A percentile compares a stretch with the other conserved stretches of the same genome.
Conservation (phyloP, 1,139 yeast species). For the Debaryomycetaceae sp. region DNA sequence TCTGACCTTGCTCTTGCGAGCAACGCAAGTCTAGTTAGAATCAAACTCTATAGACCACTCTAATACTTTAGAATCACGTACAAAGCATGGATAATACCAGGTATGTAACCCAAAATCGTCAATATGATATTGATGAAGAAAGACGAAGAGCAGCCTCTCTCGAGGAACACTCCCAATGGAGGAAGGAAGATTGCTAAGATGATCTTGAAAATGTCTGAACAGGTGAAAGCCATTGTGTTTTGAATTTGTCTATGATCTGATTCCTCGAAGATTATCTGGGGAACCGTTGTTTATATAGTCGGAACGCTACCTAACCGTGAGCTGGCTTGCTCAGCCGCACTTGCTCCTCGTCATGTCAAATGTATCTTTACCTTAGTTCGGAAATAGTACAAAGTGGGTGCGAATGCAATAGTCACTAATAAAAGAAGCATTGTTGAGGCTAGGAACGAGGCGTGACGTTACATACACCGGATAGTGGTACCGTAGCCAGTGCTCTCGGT, state of each 20-base stretch:
- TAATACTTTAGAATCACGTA: slow-evolving; percentile 47
- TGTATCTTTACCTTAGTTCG: not conserved
- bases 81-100: slow-evolving; percentile 64
- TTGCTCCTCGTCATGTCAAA: not conserved
- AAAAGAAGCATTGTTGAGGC: too few species aligned
- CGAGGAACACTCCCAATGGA: slow-evolving; percentile 72
- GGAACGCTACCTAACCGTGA: not conserved
- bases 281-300: not conserved
- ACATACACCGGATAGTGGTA: too few species aligned
- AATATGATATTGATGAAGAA: slow-evolving; percentile 58
- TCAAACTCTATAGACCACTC: not conserved
- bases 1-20: too few species aligned
- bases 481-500: not conserved
- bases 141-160: slow-evolving; percentile 58
- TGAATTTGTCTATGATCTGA: not conserved
- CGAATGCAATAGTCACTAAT: not conserved
- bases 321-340: not conserved
- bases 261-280: not conserved
- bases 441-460: not conserved
- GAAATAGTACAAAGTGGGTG: not conserved
- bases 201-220: slow-evolving; percentile 58
- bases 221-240: slow-evolving; percentile 46
- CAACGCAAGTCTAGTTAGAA: too few species aligned
- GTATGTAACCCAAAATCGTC: slow-evolving; percentile 61
- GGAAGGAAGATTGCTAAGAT: slow-evolving; percentile 64